Base-by-base conservation (phyloP, 371 early-diverging fungal genomes). In the Mucor irregularis region DNA sequence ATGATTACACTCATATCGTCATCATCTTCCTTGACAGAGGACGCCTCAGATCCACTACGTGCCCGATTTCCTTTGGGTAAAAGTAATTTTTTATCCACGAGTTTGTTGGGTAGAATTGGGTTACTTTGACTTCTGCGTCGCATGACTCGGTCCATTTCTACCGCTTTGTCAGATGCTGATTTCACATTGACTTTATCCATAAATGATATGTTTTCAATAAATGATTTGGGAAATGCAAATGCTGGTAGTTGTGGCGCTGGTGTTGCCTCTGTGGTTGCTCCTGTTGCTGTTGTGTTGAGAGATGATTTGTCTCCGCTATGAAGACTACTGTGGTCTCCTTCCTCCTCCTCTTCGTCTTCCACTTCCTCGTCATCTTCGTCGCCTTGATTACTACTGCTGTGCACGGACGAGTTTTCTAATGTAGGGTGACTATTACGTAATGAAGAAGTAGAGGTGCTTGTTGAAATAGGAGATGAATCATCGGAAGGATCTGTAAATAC, bases 91-190 rank as follows among this genome's bases (percentile, higher is more conserved):
- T 59, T 53, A 29, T 62, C 59, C 22, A 49, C 37, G 10, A 50
- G 38, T 10, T 39, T 38, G 14, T 57, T 58, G 19, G 68, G 64
- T 21, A 58, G 33, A 3, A 64, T 55, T 3, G 71, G 71, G 33
- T 71, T 60, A 42, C 71, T 71, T 42, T 61, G 64, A 46, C 67
- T 64, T 40, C 71, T 35, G n/a, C 71, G 67, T 17, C 69, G 56
- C 43, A 61, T 44, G 3, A 64, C 50, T n/a, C 58, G 26, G 22
- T 64, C 57, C 53, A 56, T 35, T 31, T 64, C 52, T 0, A 49
- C 61, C 6, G 53, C 60, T 30, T 60, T 60, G 16, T 37, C 44
- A 5, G 53, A 53, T 0, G 34, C 53, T 3, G 28, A 31, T 10
- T 38, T 43, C 14, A 49, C 47, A 17, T 48, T 35, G 22, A 13